Percentiles rank a stretch among this genome's conserved stretches.
phyloP scores from a whole-genome alignment of 1,284 basidiomycete species.

The Mycosarcoma maydis region DNA sequence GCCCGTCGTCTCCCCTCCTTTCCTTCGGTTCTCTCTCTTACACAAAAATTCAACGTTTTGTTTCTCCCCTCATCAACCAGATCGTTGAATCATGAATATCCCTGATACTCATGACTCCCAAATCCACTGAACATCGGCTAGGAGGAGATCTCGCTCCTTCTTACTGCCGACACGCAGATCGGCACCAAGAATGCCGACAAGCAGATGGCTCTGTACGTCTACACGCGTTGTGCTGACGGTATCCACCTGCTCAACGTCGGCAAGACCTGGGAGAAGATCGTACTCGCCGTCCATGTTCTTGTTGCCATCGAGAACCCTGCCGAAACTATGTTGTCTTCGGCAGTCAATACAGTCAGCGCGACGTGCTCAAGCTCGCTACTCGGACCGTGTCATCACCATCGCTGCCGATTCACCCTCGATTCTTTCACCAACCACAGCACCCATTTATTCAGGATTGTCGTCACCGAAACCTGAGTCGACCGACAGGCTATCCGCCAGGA shows the following conservation, averaged over 20 bases:
- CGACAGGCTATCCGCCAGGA: slow-evolving; percentile 99
- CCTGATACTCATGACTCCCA: too few relatives aligned
- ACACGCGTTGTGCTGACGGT: slow-evolving; percentile 96
- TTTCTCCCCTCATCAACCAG: too few relatives aligned
- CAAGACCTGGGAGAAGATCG: slow-evolving; percentile 99
- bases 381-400: slow-evolving; percentile 97
- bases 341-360: slow-evolving; percentile 97
- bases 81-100: too few relatives aligned
- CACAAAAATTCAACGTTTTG: too few relatives aligned
- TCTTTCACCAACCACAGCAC: slow-evolving; percentile 98
- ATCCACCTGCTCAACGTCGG: slow-evolving; percentile 97
- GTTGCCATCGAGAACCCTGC: slow-evolving; percentile 89
- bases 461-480: slow-evolving; percentile 98
- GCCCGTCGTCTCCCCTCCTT: too few relatives aligned
- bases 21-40: too few relatives aligned
- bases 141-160: slow-evolving; percentile 94
- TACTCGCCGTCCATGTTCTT: slow-evolving; percentile 65
- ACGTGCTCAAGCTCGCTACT: slow-evolving; percentile 96
- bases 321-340: slow-evolving; percentile 96
- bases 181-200: slow-evolving; percentile 92
- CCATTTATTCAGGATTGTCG: slow-evolving; percentile 98
- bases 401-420: slow-evolving; percentile 98
- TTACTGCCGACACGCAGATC: slow-evolving; percentile 95
- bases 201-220: slow-evolving; percentile 97
- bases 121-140: slow-evolving; percentile 90